Base-by-base conservation (phyloP, 2,329 filamentous ascomycete species). In the Arthrobotrys pseudoclavata region DNA sequence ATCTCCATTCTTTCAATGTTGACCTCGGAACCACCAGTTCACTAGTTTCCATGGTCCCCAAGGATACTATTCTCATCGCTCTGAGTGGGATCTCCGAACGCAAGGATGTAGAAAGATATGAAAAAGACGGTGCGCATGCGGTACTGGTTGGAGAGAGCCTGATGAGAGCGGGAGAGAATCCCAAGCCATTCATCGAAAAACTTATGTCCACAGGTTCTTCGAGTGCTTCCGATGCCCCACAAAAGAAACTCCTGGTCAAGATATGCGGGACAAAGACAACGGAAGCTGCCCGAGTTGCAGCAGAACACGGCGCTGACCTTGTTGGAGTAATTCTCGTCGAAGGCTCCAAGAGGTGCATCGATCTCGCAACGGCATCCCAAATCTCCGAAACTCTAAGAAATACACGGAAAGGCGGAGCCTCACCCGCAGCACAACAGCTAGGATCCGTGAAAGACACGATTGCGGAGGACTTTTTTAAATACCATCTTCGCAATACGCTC, bases 1-100 rank as follows among this genome's bases (percentile, higher is more conserved):
- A 99, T 82, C 87, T 99, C 12, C 95, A 95, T 81, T 98, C 91
- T 82, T 99, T 99, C 81, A 94, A 98, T 83, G 96, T 99, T 20
- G 96, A 99, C 83, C 88, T 99, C 79, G 90, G 92, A 78, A 99
- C 95, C 0, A 97, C 95, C 0, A 94, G 92, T 82, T 91, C 95
- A 24, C 86, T 99, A 60, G 92, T 97, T 84, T 91, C 90, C 82
- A 91, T 95, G 85, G 94, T 97, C 2, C 91, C 94, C 1, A 89
- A 92, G 79, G 91, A 90, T 69, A 97, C 94, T 2, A 91, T 97
- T 76, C 91, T 99, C 29, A 97, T 94, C 83, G 96, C 96, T 9
- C 87, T 99, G 37, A 98, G 95, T 83, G 96, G 96, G 55, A 99
- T 99, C 81, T 93, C 93, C 79, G 92, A 91, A 0, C 89, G 96